Base-by-base conservation (phyloP, 1,284 basidiomycete species). In the Pseudozyma sp. region DNA sequence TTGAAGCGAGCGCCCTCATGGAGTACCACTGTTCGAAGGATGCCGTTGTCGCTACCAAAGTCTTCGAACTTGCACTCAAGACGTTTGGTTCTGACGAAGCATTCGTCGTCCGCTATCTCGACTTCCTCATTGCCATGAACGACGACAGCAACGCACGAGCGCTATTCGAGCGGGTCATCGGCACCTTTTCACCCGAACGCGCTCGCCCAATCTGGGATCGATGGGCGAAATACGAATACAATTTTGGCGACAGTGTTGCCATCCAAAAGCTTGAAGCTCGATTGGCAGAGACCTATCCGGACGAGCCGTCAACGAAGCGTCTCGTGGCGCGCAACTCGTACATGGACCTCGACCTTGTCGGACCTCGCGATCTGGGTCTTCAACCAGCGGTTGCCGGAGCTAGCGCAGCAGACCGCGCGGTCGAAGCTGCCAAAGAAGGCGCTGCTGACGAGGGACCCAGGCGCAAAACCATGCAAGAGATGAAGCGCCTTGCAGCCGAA, bases 111-210 rank as follows among this genome's bases (percentile, higher is more conserved):
- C 89, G 91, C 56, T 97, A 98, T 86, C 89, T 99, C 43, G 90
- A 91, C 34, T 99, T 97, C 87, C 87, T 99, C 73, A 92, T 99
- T 74, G 92, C 91, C 17, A 90, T 97, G 86, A 98, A 99, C 83
- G 96, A 99, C 85, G 92, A 95, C 80, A 94, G 91, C 82, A 95
- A 99, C 86, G 96, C 95, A 0, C 90, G 96, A 46, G 95, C 96
- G 0, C 86, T 99, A 30, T 98, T 99, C 82, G 96, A 99, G 84
- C 90, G 93, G 45, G 90, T 92, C 11, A 91, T 94, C 39, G 87
- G 88, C 7, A 91, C 89, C 1, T 94, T 98, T 82, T 84, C 91
- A 0, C 87, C 94, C 5, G 92, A 93, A 42, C 89, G 90, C 43
- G 93, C 94, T 11, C 88, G 92, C 46, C 90, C 92, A 0, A 87